A percentile compares a stretch with the other conserved stretches of the same genome.
These are phyloP conservation scores for Candida sojae DNA, from an alignment of 1,139 yeast species.

Conservation along the genomic window DNA sequence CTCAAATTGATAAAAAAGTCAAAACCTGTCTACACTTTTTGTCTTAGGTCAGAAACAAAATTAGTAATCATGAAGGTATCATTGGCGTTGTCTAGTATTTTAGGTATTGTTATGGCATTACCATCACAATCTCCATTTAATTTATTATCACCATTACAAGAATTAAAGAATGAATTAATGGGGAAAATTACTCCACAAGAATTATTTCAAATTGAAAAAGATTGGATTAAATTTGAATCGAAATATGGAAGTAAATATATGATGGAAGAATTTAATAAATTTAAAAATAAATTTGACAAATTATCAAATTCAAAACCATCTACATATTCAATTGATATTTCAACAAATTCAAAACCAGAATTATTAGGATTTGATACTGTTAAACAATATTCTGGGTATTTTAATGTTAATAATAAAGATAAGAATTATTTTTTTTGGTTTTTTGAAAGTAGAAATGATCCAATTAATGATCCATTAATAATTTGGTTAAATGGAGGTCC, in stretches of 20 bases:
- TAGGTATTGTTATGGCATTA: background rate
- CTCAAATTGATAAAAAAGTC: too few relatives aligned
- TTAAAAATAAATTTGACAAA: background rate
- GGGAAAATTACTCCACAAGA: constrained; percentile 1
- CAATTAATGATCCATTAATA: constrained; percentile 32
- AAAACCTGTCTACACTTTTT: too few relatives aligned
- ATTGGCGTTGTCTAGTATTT: background rate
- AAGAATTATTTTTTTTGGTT: constrained; percentile 56
- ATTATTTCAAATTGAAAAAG: constrained; percentile 1
- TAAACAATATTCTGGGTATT: constrained; percentile 77
- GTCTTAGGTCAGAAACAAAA: too few relatives aligned
- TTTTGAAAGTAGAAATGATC: constrained; percentile 38
- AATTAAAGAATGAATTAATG: constrained; percentile 2
- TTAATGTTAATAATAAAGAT: constrained; percentile 68
- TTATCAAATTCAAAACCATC: background rate
- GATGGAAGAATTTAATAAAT: background rate
- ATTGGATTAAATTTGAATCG: background rate
- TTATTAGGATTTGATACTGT: constrained; percentile 68
- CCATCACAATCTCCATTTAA: constrained; percentile 3
- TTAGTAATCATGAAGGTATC: background rate
- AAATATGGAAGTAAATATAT: background rate
- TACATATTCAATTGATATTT: constrained; percentile 1
- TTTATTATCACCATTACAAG: constrained; percentile 3
- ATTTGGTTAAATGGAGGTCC: constrained; percentile 66
- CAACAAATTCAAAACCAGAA: constrained; percentile 33